Percentiles rank a stretch among this genome's conserved stretches.
These are phyloP conservation scores for Russula abietina DNA, from an alignment of 768 basidiomycete species.

Conservation along the genomic window DNA sequence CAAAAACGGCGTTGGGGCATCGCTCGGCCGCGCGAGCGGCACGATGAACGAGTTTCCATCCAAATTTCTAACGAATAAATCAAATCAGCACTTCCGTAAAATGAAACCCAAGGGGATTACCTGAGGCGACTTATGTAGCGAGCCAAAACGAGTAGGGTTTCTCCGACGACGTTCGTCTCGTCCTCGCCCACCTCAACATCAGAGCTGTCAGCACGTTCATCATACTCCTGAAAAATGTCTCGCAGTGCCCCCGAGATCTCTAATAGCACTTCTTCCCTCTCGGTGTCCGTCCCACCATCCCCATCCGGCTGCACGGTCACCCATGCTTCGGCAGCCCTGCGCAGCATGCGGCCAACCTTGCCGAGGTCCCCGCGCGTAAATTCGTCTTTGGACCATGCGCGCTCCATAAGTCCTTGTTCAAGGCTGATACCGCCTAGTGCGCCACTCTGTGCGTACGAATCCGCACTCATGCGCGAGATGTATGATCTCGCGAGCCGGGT, in stretches of 20 bases:
- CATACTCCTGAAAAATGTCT: constrained; percentile 69
- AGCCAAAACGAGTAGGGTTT: constrained; percentile 52
- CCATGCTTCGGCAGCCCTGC: constrained; percentile 56
- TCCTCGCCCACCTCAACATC: constrained; percentile 58
- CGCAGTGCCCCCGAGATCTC: constrained; percentile 65
- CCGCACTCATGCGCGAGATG: constrained; percentile 48
- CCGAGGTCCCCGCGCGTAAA: constrained; percentile 60
- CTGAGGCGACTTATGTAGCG: constrained; percentile 52
- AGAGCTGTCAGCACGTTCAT: constrained; percentile 44
- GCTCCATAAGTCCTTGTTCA: constrained; percentile 59
- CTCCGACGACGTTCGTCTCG: constrained; percentile 59
- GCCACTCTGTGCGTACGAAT: constrained; percentile 53
- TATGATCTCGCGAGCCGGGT: constrained; percentile 62
- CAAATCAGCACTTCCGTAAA: constrained; percentile 2
- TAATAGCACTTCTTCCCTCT: constrained; percentile 44
- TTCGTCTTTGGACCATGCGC: constrained; percentile 68
- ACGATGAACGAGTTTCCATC: constrained; percentile 44
- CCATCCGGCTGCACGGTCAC: constrained; percentile 34
- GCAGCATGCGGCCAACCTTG: constrained; percentile 48
- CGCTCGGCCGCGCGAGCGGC: constrained; percentile 48
- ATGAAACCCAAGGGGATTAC: constrained; percentile 40
- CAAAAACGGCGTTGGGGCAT: constrained; percentile 56
- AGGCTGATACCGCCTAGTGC: constrained; percentile 54
- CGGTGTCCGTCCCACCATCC: constrained; percentile 24
- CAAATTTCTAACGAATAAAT: constrained; percentile 34